These are phyloP conservation scores for Physcia stellaris DNA, from an alignment of 495 filamentous ascomycete genomes.

Conservation along the genomic window DNA sequence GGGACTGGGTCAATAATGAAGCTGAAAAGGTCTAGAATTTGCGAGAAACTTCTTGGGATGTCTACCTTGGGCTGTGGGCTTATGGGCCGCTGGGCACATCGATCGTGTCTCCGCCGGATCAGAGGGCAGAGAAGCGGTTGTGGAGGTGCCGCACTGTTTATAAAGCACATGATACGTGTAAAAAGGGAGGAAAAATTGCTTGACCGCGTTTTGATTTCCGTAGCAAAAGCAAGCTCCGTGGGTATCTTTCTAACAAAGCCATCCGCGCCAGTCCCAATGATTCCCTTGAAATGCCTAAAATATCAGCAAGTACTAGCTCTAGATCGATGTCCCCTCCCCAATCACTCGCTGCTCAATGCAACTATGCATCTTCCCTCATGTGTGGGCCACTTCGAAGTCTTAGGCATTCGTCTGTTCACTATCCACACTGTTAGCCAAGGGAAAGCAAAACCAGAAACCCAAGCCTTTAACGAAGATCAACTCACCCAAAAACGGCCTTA, in stretches of 20 bases:
- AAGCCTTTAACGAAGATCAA: not conserved
- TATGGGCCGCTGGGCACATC: not conserved
- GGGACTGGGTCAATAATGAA: too few relatives aligned
- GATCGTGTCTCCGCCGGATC: too few relatives aligned
- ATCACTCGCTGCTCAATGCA: too few relatives aligned
- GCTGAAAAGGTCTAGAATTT: too few relatives aligned
- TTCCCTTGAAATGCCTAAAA: not conserved
- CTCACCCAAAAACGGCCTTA: conserved; percentile 30
- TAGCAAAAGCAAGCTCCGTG: not conserved
- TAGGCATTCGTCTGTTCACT: conserved; percentile 2
- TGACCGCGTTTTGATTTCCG: too few relatives aligned
- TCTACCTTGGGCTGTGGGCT: not conserved
- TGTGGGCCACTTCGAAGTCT: too few relatives aligned
- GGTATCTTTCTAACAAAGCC: not conserved
- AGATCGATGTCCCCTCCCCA: too few relatives aligned
- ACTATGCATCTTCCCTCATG: too few relatives aligned
- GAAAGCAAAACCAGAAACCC: not conserved
- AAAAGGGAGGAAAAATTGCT: too few relatives aligned
- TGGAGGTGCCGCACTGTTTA: too few relatives aligned
- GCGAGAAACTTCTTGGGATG: not conserved
- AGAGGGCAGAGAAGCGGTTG: too few relatives aligned
- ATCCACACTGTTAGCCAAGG: not conserved
- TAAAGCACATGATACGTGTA: too few relatives aligned
- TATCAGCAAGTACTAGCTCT: not conserved
- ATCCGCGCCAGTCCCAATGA: not conserved